Conservation (phyloP, 163 green algal genomes). For the Chlorella variabilis region DNA sequence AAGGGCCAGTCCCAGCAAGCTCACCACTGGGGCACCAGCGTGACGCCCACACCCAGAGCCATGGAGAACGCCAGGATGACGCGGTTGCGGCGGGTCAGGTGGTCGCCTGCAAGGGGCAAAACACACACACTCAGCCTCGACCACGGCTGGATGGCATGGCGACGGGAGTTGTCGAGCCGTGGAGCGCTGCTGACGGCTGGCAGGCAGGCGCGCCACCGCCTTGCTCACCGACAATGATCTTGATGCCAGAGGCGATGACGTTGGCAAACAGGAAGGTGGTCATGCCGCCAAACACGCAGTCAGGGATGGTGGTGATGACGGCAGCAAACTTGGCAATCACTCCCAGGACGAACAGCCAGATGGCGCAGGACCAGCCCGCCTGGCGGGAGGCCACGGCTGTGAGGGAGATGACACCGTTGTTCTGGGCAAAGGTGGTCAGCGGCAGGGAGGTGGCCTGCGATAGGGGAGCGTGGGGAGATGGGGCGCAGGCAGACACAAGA, state of each 20-base stretch:
- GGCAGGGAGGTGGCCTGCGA: conserved; percentile 63
- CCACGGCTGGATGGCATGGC: no score
- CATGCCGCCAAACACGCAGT: conserved; percentile 62
- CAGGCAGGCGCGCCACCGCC: no score
- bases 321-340: conserved; percentile 65
- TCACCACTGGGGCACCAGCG: conserved; percentile 64
- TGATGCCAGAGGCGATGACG: conserved; percentile 73
- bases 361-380: conserved; percentile 70
- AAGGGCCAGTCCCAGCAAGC: neutral
- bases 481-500: no score
- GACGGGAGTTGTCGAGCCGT: no score
- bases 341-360: conserved; percentile 84
- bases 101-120: conserved; percentile 30
- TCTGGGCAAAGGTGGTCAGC: conserved; percentile 82
- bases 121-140: no score
- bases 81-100: conserved; percentile 75
- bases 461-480: no score
- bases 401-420: conserved; percentile 71
- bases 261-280: conserved; percentile 82
- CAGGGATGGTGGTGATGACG: conserved; percentile 66
- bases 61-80: conserved; percentile 83
- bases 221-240: conserved; percentile 51
- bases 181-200: no score
- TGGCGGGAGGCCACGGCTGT: conserved; percentile 56
- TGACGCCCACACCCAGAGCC: conserved; percentile 76